A percentile compares a stretch with the other conserved stretches of the same genome.
These are phyloP conservation scores for Suillus cothurnatus DNA, from an alignment of 768 basidiomycete genomes.

Conservation along the genomic window DNA sequence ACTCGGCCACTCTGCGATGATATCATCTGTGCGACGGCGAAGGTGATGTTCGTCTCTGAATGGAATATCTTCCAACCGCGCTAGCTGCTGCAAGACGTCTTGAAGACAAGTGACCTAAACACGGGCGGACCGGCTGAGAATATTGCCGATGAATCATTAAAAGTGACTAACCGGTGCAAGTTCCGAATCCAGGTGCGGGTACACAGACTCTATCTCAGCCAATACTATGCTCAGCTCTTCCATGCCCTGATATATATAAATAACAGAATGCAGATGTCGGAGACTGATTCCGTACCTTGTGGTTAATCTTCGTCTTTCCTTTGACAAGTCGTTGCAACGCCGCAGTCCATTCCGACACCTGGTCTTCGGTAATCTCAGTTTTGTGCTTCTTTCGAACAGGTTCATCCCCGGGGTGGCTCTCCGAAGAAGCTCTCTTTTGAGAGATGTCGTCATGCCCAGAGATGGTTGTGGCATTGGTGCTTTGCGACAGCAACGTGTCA, in stretches of 20 bases:
- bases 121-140: background rate
- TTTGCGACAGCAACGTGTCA: background rate
- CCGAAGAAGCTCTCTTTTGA: background rate
- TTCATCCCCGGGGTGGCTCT: background rate
- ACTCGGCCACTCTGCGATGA: conserved; percentile 18
- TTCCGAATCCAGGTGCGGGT: conserved; percentile 12
- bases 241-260: conserved; percentile 21
- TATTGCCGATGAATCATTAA: background rate
- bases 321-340: conserved; percentile 35
- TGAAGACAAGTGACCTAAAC: conserved; percentile 23
- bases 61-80: conserved; percentile 31
- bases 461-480: background rate
- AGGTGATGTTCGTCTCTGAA: conserved; percentile 31
- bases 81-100: conserved; percentile 25
- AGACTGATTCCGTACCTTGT: conserved; percentile 17
- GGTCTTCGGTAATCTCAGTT: conserved; percentile 8
- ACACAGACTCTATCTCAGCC: conserved; percentile 33
- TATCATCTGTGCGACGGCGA: conserved; percentile 22
- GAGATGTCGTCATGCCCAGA: background rate
- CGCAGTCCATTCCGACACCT: conserved; percentile 20
- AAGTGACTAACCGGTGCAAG: conserved; percentile 19
- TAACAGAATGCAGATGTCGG: background rate
- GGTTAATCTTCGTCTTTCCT: conserved; percentile 22
- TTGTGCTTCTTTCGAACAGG: background rate
- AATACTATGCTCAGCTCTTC: conserved; percentile 29